These are phyloP conservation scores for Coprinopsis sp. DNA, from an alignment of 768 basidiomycete species.

Conservation along the genomic window DNA sequence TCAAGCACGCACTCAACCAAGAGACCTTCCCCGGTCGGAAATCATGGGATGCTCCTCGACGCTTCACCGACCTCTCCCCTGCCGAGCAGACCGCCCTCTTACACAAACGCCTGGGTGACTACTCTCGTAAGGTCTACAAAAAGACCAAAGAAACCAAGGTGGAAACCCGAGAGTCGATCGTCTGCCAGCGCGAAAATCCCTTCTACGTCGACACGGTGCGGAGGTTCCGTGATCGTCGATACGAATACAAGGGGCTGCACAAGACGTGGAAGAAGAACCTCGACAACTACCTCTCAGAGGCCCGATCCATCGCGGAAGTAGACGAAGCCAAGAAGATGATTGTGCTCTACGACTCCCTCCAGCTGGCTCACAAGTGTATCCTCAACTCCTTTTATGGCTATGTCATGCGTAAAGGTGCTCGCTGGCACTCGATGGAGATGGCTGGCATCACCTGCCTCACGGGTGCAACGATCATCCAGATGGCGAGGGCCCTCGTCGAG, in stretches of 20 bases:
- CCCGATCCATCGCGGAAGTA: constrained; percentile 74
- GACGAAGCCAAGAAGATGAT: constrained; percentile 99
- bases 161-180: constrained; percentile 88
- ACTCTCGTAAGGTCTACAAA: constrained; percentile 97
- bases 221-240: constrained; percentile 93
- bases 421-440: constrained; percentile 99
- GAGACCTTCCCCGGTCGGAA: constrained; percentile 84
- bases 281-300: constrained; percentile 65
- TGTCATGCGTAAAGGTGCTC: constrained; percentile 98
- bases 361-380: constrained; percentile 99
- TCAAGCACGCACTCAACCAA: constrained; percentile 92
- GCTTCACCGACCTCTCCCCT: constrained; percentile 76
- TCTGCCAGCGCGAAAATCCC: constrained; percentile 96
- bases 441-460: constrained; percentile 98
- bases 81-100: constrained; percentile 88
- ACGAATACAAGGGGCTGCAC: constrained; percentile 97
- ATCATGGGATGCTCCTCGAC: constrained; percentile 67
- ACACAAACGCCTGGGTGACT: constrained; percentile 96
- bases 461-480: constrained; percentile 96
- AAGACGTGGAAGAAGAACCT: constrained; percentile 99
- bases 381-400: constrained; percentile 99
- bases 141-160: constrained; percentile 98
- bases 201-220: constrained; percentile 99
- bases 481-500: constrained; percentile 96
- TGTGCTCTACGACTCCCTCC: constrained; percentile 95